Conservation (phyloP, 2,329 filamentous ascomycete genomes). For the Aureobasidium uvarum region DNA sequence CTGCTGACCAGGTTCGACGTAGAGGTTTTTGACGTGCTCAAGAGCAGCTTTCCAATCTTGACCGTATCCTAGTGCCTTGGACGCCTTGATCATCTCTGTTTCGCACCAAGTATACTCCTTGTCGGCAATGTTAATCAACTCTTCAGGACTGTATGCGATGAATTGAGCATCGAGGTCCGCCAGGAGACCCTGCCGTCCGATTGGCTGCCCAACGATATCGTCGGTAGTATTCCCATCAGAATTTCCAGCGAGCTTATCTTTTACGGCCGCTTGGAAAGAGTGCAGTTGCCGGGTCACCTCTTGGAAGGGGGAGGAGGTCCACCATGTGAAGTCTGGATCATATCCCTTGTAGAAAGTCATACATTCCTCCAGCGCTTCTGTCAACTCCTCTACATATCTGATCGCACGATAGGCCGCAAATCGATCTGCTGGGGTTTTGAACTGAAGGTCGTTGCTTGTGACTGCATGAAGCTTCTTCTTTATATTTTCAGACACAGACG, state of each 20-base stretch:
- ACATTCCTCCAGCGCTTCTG: conserved; percentile 48
- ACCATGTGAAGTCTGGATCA: conserved; percentile 59
- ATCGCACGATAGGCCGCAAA: conserved; percentile 51
- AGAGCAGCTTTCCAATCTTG: conserved; percentile 55
- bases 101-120: conserved; percentile 58
- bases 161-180: conserved; percentile 56
- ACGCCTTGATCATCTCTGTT: conserved; percentile 54
- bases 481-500: conserved; percentile 34
- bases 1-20: conserved; percentile 56
- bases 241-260: conserved; percentile 46
- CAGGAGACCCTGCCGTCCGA: conserved; percentile 53
- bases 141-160: conserved; percentile 59
- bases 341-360: conserved; percentile 55
- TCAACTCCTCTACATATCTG: conserved; percentile 45
- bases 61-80: conserved; percentile 49
- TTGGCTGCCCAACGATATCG: conserved; percentile 58
- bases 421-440: conserved; percentile 40
- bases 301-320: conserved; percentile 50
- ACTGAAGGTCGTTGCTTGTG: conserved; percentile 16
- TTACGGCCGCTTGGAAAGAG: conserved; percentile 41
- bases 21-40: conserved; percentile 56
- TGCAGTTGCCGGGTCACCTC: conserved; percentile 41
- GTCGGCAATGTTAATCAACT: conserved; percentile 54
- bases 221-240: conserved; percentile 46
- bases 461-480: conserved; percentile 38